Evolutionary conservation across 225 moss, liverwort and hornwort genomes (phyloP).

Genomic region (Rhytidiadelphus loreus): DNA sequence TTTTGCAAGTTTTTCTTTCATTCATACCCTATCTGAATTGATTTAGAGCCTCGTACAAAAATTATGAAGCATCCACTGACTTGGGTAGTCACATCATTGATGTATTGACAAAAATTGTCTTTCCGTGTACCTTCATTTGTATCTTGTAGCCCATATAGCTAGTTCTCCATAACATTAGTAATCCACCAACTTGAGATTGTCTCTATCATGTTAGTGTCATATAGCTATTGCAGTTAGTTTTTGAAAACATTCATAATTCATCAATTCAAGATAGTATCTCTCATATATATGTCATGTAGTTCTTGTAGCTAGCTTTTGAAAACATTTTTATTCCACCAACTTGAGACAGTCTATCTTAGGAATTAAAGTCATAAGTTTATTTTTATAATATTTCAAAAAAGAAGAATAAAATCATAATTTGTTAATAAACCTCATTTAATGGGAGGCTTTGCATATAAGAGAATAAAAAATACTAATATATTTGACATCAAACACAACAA

Average conservation of each 20-base stretch:
- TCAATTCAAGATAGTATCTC: no score
- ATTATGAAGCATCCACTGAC: rapidly evolving
- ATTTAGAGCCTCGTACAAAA: rapidly evolving
- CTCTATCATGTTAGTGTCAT: rapidly evolving
- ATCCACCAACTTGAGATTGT: rapidly evolving
- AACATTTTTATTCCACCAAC: neutral
- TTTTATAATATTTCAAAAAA: neutral
- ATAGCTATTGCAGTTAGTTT: rapidly evolving
- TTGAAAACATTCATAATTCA: neutral
- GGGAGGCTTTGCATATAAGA: rapidly evolving
- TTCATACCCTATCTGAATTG: neutral
- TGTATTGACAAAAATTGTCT: neutral
- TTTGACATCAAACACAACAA: neutral
- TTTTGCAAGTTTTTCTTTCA: neutral
- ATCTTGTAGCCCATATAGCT: rapidly evolving
- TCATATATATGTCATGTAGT: rapidly evolving
- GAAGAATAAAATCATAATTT: neutral
- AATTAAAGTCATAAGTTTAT: rapidly evolving
- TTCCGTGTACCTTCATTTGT: neutral
- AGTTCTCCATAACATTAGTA: neutral
- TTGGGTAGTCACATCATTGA: neutral
- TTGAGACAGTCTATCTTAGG: rapidly evolving
- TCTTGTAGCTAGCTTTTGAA: neutral
- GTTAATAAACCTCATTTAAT: neutral
- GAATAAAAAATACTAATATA: neutral